Evolutionary conservation across 306 rosid genomes (phyloP), one percentile per base, ranked within the genome.

Genomic region (Quercus glauca): DNA sequence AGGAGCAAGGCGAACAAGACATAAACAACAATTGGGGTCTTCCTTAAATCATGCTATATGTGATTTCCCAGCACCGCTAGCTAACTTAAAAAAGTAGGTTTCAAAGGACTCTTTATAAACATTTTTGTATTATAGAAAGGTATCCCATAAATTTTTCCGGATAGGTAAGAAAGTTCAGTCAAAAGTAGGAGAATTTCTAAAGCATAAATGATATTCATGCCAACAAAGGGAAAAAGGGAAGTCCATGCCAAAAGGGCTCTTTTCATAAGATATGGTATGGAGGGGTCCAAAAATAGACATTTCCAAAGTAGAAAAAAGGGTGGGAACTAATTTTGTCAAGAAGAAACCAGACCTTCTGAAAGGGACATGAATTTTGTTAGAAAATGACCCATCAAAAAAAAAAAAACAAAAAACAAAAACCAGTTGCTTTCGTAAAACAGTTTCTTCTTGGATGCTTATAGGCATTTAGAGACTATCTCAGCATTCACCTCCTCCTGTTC

Each of bases 181-280:
- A 93, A 90, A 90, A 76, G 84, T 45, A 58, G 41, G 76, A 83
- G 88, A 78, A 83, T 72, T 75, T 82, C 51, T 68, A 76, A 82
- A 79, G 81, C 79, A 74, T 53, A 64, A 82, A 79, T 76, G 81
- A 83, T 75, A 76, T 89, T 72, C 92, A 88, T 86, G 92, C 91
- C 89, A 80, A 85, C 90, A 90, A 92, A 92, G 91, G 89, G 85
- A 49, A 87, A 29, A 82, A 45, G 60, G 82, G 81, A 87, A 86
- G 75, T 82, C 84, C 81, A 85, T 87, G 90, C 89, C 90, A 92
- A 82, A 80, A 76, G 76, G 85, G 41, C 85, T 83, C 85, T 87
- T 88, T 85, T 71, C 81, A 81, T 79, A 52, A 83, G 89, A 87
- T 78, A 63, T 87, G 73, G 83, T 72, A 81, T 53, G 33, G 33